A percentile compares a stretch with the other conserved stretches of the same genome.
Conservation (phyloP, 257 asterid species). For the Striga asiatica region DNA sequence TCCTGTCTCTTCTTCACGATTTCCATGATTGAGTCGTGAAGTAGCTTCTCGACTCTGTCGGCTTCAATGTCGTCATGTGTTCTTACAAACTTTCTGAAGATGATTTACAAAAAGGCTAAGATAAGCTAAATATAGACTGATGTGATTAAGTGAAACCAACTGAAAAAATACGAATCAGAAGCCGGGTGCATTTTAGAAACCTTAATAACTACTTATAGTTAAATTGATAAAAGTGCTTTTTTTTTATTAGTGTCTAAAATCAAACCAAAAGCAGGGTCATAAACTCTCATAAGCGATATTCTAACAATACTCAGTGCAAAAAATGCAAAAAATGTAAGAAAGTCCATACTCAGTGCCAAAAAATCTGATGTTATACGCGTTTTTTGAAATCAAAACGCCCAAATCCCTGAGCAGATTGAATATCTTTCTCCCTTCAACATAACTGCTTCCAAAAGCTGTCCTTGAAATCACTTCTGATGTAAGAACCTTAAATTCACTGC, state of each 20-base stretch:
- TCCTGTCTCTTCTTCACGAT: constrained; percentile 27
- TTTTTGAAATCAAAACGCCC: constrained; percentile 12
- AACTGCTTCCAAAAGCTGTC: constrained; percentile 58
- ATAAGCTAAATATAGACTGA: no score
- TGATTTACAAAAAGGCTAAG: not conserved
- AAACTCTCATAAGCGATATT: no score
- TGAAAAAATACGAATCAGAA: no score
- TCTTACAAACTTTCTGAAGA: constrained; percentile 16
- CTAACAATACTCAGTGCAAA: not conserved
- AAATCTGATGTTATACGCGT: constrained; percentile 13
- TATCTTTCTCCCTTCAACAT: constrained; percentile 41
- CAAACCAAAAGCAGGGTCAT: no score
- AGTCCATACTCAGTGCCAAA: constrained; percentile 18
- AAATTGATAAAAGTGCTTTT: no score
- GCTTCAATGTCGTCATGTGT: constrained; percentile 30
- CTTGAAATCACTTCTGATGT: constrained; percentile 47
- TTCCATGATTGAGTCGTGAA: constrained; percentile 23
- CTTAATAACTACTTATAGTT: no score
- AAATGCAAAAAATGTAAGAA: not conserved
- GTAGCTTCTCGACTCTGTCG: constrained; percentile 25
- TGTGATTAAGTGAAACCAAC: no score
- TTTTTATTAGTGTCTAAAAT: no score
- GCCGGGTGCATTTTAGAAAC: no score
- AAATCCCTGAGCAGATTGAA: constrained; percentile 30
- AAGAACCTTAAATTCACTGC: constrained; percentile 28